Base-by-base conservation (phyloP, 495 filamentous ascomycete species). In the Penicillium robsamsonii region DNA sequence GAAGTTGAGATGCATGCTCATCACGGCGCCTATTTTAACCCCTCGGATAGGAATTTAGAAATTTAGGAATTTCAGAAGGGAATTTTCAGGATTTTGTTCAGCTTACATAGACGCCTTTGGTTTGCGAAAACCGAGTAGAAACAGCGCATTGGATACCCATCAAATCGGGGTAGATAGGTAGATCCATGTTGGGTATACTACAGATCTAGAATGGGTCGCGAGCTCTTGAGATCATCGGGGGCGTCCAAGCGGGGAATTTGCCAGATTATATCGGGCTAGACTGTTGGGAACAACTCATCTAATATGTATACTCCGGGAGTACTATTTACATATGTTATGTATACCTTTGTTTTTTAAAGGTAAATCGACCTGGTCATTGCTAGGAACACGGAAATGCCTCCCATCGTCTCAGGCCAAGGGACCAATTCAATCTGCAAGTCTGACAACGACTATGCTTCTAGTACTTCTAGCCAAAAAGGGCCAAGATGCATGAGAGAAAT, bases 1-100 rank as follows among this genome's bases (percentile, higher is more conserved):
- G 42, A 46, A 22, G 31, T 38, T 17, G 22, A 29, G 24, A 45
- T 54, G 52, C 52, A 46, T 37, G 42, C 18, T 46, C 52, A 56
- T 50, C 46, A 56, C 54, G 45, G 44, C 45, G 46, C 54, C 38
- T 50, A 56, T 42, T 42, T 20, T 25, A 7, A 33, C 25, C 43
- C 22, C 50, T 56, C 54, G 46, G 17, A 35, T 50, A 54, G 37
- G 22, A 18, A 18, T 17, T 38, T 27, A n/a, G n/a, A n/a, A n/a
- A n/a, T n/a, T n/a, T 50, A 54, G 37, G 22, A 18, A 18, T 17
- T 38, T 27, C 38, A n/a, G 38, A 8, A 11, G 9, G 10, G 9
- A 12, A 11, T 10, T 12, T 31, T 10, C 9, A 11, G 30, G 30
- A 12, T 8, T 38, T 38, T 9, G 35, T 17, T 38, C n/a, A 9